These are phyloP conservation scores for Quercus suber DNA, from an alignment of 306 rosid species.

Conservation along the genomic window DNA sequence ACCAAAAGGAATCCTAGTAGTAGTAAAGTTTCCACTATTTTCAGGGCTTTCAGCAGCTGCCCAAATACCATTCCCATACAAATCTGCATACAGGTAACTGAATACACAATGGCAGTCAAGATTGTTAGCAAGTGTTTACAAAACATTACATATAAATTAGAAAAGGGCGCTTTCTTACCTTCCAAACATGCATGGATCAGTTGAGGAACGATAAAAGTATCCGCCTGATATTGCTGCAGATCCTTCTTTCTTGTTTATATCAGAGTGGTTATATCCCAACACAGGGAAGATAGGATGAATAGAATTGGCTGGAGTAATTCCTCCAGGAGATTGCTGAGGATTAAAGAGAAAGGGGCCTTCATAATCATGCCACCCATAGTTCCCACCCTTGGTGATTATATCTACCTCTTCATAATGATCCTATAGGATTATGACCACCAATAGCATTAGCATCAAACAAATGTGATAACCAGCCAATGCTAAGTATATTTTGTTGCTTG, in stretches of 20 bases:
- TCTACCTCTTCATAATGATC: conserved; percentile 40
- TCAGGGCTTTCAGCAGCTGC: conserved; percentile 28
- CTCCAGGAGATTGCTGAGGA: conserved; percentile 23
- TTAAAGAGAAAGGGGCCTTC: conserved; percentile 33
- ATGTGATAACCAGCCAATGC: too few relatives aligned
- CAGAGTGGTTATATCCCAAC: conserved; percentile 35
- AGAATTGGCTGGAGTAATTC: conserved; percentile 25
- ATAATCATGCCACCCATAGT: conserved; percentile 41
- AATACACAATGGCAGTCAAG: background rate
- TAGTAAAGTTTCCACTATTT: conserved; percentile 28
- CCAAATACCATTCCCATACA: conserved; percentile 12
- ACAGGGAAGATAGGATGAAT: conserved; percentile 31
- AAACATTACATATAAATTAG: background rate
- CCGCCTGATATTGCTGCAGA: conserved; percentile 38
- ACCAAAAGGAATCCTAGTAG: conserved; percentile 40
- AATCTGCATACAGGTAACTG: conserved; percentile 35
- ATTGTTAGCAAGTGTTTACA: background rate
- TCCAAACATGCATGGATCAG: conserved; percentile 45
- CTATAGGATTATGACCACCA: conserved; percentile 6
- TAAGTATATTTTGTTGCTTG: too few relatives aligned
- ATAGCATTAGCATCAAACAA: background rate
- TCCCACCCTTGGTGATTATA: conserved; percentile 33
- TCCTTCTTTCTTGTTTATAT: conserved; percentile 10
- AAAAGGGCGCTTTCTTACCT: conserved; percentile 14
- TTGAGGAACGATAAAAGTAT: conserved; percentile 33